A percentile compares a stretch with the other conserved stretches of the same genome.
These are phyloP conservation scores for Neonothopanus nambi DNA, from an alignment of 1,284 basidiomycete species.

Conservation along the genomic window DNA sequence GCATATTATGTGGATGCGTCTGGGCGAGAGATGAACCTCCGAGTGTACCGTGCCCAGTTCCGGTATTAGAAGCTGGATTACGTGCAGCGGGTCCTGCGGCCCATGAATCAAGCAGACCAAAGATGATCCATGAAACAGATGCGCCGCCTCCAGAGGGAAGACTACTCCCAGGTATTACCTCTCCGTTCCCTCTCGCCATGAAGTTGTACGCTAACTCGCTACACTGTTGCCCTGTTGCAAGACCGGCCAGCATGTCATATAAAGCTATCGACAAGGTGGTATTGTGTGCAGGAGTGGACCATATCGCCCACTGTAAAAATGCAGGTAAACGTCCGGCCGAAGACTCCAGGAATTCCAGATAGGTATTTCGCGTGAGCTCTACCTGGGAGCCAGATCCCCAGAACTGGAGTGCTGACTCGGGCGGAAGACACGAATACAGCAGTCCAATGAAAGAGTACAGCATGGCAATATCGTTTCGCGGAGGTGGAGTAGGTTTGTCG, in stretches of 20 bases:
- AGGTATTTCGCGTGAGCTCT: slow-evolving; percentile 41
- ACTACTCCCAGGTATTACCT: slow-evolving; percentile 59
- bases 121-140: slow-evolving; percentile 49
- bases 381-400: slow-evolving; percentile 71
- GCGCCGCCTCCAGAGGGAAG: slow-evolving; percentile 39
- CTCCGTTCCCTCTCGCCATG: slow-evolving; percentile 66
- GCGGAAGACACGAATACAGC: slow-evolving; percentile 73
- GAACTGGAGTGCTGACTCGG: slow-evolving; percentile 79
- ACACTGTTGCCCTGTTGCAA: slow-evolving; percentile 82
- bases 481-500: slow-evolving; percentile 35
- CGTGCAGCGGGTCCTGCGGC: slow-evolving; percentile 33
- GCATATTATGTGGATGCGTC: slow-evolving; percentile 41
- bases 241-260: slow-evolving; percentile 87
- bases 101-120: slow-evolving; percentile 48
- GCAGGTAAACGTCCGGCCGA: slow-evolving; percentile 68
- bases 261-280: slow-evolving; percentile 74
- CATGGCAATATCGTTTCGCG: slow-evolving; percentile 82
- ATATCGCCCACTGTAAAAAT: slow-evolving; percentile 87
- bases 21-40: slow-evolving; percentile 22
- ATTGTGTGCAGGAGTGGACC: slow-evolving; percentile 78
- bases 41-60: slow-evolving; percentile 6
- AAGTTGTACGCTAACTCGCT: slow-evolving; percentile 87
- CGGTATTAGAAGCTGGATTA: slow-evolving; percentile 13
- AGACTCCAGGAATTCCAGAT: slow-evolving; percentile 57
- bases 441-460: slow-evolving; percentile 83